phyloP scores from a whole-genome alignment of 169 alveolate species.

The Plasmodium malariae region DNA sequence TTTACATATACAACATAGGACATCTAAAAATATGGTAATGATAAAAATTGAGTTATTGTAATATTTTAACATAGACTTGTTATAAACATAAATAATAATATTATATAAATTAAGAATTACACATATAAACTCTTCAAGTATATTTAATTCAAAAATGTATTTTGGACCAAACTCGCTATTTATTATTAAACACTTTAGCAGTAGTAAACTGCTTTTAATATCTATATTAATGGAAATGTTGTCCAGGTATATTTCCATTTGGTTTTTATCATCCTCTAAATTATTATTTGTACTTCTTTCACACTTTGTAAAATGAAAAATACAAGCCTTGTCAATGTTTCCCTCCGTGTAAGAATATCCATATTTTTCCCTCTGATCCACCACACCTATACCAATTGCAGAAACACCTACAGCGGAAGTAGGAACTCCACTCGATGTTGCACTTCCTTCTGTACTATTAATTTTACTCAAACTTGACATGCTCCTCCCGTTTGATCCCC shows the following conservation, averaged over 20 bases:
- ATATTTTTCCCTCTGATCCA: neutral
- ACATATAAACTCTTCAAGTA: slow-evolving; percentile 39
- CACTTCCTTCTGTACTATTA: neutral
- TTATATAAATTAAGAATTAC: slow-evolving; percentile 52
- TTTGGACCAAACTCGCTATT: slow-evolving; percentile 61
- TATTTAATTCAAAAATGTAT: slow-evolving; percentile 54
- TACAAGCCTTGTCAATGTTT: too few species aligned
- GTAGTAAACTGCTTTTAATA: slow-evolving; percentile 51
- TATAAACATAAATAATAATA: slow-evolving; percentile 42
- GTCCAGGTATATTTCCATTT: slow-evolving; percentile 44
- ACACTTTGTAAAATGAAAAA: neutral
- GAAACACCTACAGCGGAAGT: too few species aligned
- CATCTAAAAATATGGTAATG: slow-evolving; percentile 29
- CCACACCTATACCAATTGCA: too few species aligned
- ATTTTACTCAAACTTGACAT: neutral
- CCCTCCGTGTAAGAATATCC: neutral
- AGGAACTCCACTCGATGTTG: too few species aligned
- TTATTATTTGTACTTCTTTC: neutral
- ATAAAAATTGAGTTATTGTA: slow-evolving; percentile 30
- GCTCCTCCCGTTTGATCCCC: neutral
- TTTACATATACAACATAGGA: slow-evolving; percentile 19
- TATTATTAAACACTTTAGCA: slow-evolving; percentile 42
- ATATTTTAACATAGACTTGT: slow-evolving; percentile 17
- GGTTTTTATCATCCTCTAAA: neutral
- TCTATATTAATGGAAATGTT: slow-evolving; percentile 52